These are phyloP conservation scores for Tylopilus rubrobrunneus DNA, from an alignment of 768 basidiomycete genomes.

Conservation along the genomic window DNA sequence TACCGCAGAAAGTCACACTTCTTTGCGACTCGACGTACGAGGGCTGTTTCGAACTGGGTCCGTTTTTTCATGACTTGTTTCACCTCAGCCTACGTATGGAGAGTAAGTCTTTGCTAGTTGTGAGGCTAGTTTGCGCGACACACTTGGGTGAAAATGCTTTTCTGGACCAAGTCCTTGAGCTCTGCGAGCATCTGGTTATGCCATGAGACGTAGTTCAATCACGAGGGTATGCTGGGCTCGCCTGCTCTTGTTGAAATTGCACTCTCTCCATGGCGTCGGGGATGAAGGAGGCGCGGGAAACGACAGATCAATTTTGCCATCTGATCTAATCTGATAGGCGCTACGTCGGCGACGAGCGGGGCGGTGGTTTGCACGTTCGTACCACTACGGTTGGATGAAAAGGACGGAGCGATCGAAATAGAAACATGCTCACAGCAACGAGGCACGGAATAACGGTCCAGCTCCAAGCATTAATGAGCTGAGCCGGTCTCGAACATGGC, in stretches of 20 bases:
- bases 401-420: not conserved
- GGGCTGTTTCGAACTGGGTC: slow-evolving; percentile 76
- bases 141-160: slow-evolving; percentile 78
- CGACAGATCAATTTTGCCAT: not conserved
- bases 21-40: slow-evolving; percentile 79
- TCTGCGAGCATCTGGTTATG: slow-evolving; percentile 81
- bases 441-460: not conserved
- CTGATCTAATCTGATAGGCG: not conserved
- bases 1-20: slow-evolving; percentile 90
- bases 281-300: slow-evolving; percentile 5
- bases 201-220: slow-evolving; percentile 1
- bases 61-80: slow-evolving; percentile 83
- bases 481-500: not conserved
- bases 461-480: not conserved
- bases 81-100: slow-evolving; percentile 57
- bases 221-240: slow-evolving; percentile 19
- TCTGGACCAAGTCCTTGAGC: slow-evolving; percentile 88
- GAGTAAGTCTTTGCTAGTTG: slow-evolving; percentile 1
- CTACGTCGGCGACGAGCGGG: not conserved
- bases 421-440: slow-evolving; percentile 2
- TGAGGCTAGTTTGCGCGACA: slow-evolving; percentile 20
- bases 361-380: slow-evolving; percentile 2
- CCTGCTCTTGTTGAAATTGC: slow-evolving; percentile 92
- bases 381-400: not conserved
- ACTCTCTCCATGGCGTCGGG: slow-evolving; percentile 76